Evolutionary conservation across 306 rosid genomes (phyloP).

Genomic region (Acacia melanoxylon): DNA sequence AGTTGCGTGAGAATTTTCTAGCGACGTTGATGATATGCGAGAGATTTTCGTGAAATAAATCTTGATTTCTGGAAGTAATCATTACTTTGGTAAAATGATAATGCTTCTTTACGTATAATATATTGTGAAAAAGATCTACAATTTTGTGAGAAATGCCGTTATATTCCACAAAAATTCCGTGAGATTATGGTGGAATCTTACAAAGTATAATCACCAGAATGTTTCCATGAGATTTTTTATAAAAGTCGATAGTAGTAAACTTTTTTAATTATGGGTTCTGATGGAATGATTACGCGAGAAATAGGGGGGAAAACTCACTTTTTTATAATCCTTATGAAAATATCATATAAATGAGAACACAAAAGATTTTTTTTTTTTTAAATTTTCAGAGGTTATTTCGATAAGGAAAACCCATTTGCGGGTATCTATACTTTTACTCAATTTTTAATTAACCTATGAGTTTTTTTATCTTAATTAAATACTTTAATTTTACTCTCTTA

Average conservation of each 20-base stretch:
- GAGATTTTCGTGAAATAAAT: too few relatives aligned
- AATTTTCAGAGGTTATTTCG: too few relatives aligned
- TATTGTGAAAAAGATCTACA: neutral
- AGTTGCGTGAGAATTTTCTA: neutral
- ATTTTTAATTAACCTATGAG: too few relatives aligned
- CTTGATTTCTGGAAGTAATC: neutral
- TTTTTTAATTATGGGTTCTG: neutral
- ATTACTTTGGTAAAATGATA: neutral
- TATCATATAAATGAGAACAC: neutral
- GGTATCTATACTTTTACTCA: too few relatives aligned
- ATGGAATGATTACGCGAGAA: neutral
- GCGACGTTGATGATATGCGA: neutral
- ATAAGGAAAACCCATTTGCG: too few relatives aligned
- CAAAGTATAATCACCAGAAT: neutral
- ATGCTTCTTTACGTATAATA: neutral
- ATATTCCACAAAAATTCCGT: neutral
- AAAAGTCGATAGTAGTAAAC: too few relatives aligned
- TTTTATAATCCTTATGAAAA: neutral
- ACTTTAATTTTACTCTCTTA: too few relatives aligned
- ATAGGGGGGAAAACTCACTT: too few relatives aligned
- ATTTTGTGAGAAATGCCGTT: neutral
- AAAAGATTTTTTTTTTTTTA: too few relatives aligned
- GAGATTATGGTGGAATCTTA: neutral
- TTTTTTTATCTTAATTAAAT: too few relatives aligned
- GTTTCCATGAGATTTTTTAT: neutral